Base-by-base conservation (phyloP, 257 asterid genomes). In the Handroanthus guayacan region DNA sequence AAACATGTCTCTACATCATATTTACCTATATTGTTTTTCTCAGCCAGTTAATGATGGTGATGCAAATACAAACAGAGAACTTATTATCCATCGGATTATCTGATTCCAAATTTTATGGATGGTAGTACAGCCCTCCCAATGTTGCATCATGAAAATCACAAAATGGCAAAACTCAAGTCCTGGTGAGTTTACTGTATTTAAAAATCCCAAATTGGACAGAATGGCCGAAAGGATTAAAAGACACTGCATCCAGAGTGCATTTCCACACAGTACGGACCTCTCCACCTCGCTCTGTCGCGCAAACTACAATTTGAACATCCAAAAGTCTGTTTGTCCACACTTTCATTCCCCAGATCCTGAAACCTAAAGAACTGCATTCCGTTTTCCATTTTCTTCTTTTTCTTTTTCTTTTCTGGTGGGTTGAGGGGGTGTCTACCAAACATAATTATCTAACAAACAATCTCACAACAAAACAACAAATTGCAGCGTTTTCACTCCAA, bases 321-420 rank as follows among this genome's bases (percentile, higher is more conserved):
- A 5, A 34, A 38, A 41, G 45, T 25, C 45, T 3, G 45, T 5
- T 4, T 41, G 8, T 8, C 45, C 34, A 76, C 10, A 47, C 56
- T 20, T 25, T 63, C 25, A 20, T 41, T 41, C 45, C 66, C 62
- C 60, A 20, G 50, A 37, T 79, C 68, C 70, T 52, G 36, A 71
- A 77, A 73, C 65, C 63, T 65, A 51, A 41, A 36, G 55, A 41
- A 2, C 51, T 50, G 51, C 51, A 64, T 50, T 61, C 66, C 25
- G 20, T 37, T 10, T 12, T 20, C 48, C 20, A 17, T 38, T 25
- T 25, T 25, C 31, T 25, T 25, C 31, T 25, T 25, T 25, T 25
- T 25, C 31, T 25, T 25, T 25, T 25, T 25, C 31, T 25, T 25
- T 25, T 25, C 31, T 0, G 45, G 5, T 1, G 45, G 45, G 8